Evolutionary conservation across 1,139 yeast genomes (phyloP).

Genomic region (Hemisphaericaspora xylofermentans): DNA sequence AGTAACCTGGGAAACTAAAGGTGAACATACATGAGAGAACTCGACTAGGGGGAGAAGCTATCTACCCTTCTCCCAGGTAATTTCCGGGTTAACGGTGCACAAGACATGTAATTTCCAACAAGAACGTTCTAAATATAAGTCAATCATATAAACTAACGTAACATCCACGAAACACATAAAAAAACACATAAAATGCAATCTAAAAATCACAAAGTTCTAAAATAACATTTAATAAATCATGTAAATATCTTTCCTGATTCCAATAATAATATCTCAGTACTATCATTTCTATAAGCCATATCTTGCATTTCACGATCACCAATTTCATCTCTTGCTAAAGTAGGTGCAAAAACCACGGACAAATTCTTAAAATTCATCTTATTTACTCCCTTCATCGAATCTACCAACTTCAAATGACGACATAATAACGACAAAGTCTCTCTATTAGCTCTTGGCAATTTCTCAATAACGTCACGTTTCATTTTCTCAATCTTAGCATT

Average conservation of each 20-base stretch:
- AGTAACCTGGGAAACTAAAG: no score
- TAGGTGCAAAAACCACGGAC: slow-evolving; percentile 95
- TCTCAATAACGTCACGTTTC: slow-evolving; percentile 24
- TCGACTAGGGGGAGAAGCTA: no score
- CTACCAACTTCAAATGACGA: slow-evolving; percentile 63
- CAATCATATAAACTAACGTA: no score
- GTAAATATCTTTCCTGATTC: slow-evolving; percentile 31
- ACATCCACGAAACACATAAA: no score
- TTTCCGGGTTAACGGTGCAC: no score
- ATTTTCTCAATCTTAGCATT: slow-evolving; percentile 34
- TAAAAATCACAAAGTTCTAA: background rate
- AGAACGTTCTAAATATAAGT: no score
- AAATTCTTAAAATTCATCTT: slow-evolving; percentile 82
- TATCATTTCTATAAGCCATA: slow-evolving; percentile 78
- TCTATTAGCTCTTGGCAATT: slow-evolving; percentile 69
- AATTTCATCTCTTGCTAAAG: slow-evolving; percentile 74
- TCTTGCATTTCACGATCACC: slow-evolving; percentile 86
- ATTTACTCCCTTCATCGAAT: slow-evolving; percentile 47
- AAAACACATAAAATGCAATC: background rate
- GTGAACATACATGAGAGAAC: no score
- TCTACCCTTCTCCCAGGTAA: no score
- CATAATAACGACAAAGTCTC: slow-evolving; percentile 56
- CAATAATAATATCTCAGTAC: slow-evolving; percentile 72
- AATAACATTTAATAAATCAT: slow-evolving; percentile 2
- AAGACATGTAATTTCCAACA: no score